phyloP scores from a whole-genome alignment of 140 eudicot species.

The Cichorium intybus region DNA sequence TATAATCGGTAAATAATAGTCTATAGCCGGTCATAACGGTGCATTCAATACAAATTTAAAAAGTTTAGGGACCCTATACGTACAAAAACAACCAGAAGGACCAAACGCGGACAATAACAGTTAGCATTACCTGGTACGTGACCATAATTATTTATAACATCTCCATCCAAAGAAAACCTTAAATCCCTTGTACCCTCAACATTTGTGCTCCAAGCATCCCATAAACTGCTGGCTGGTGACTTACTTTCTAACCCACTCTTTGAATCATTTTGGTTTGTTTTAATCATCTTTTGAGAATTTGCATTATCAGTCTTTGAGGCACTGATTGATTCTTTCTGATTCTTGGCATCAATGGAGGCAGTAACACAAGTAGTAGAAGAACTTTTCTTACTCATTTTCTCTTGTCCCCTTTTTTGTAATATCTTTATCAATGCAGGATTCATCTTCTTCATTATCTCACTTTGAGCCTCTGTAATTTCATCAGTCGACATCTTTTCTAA shows the following conservation, averaged over 20 bases:
- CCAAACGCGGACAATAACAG: too few relatives aligned
- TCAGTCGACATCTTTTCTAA: conserved; percentile 74
- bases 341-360: conserved; percentile 25
- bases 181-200: conserved; percentile 77
- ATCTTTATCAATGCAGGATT: conserved; percentile 56
- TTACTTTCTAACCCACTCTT: conserved; percentile 25
- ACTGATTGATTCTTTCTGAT: conserved; percentile 24
- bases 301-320: conserved; percentile 28
- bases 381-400: conserved; percentile 46
- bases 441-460: conserved; percentile 66
- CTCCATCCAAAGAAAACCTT: conserved; percentile 85
- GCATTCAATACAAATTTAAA: too few relatives aligned
- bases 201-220: conserved; percentile 88
- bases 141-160: conserved; percentile 38
- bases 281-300: conserved; percentile 18
- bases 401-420: conserved; percentile 50
- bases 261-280: conserved; percentile 18
- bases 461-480: conserved; percentile 87
- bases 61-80: too few relatives aligned
- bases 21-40: too few relatives aligned
- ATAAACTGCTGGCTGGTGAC: conserved; percentile 37
- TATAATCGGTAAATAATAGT: too few relatives aligned
- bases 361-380: conserved; percentile 29
- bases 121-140: conserved; percentile 32
- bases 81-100: too few relatives aligned